A percentile compares a stretch with the other conserved stretches of the same genome.
These are phyloP conservation scores for button mushroom (Agaricus bisporus) DNA, from an alignment of 768 basidiomycete species.

Conservation along the genomic window DNA sequence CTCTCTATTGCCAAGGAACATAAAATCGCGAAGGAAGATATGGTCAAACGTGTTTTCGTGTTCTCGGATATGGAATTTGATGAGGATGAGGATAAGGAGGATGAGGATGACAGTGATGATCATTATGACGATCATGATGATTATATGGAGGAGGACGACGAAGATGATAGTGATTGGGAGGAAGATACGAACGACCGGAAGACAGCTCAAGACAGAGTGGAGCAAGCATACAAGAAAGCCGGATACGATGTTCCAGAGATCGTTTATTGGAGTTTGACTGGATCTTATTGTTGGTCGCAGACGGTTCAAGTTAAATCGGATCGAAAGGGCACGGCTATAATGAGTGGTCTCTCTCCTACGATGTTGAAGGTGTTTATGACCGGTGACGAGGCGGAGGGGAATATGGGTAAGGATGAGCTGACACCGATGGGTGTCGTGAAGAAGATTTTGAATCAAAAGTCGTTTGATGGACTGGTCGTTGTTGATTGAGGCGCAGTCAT, in stretches of 20 bases:
- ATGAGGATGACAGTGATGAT: too few species aligned
- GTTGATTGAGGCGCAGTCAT: slow-evolving; percentile 36
- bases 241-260: slow-evolving; percentile 72
- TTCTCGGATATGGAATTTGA: slow-evolving; percentile 84
- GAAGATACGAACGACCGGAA: slow-evolving; percentile 33
- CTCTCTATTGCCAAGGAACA: slow-evolving; percentile 54
- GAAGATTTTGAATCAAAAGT: slow-evolving; percentile 39
- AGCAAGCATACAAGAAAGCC: slow-evolving; percentile 45
- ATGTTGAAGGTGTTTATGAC: slow-evolving; percentile 73
- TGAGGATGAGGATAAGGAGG: neutral
- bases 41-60: slow-evolving; percentile 72
- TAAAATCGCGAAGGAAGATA: slow-evolving; percentile 54
- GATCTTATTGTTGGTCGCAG: slow-evolving; percentile 20
- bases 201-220: slow-evolving; percentile 57
- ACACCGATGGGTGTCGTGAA: slow-evolving; percentile 39
- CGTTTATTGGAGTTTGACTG: slow-evolving; percentile 63
- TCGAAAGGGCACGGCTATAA: slow-evolving; percentile 55
- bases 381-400: slow-evolving; percentile 30
- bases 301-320: slow-evolving; percentile 44
- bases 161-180: neutral
- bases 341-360: slow-evolving; percentile 65
- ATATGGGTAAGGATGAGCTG: slow-evolving; percentile 23
- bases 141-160: too few species aligned
- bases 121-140: too few species aligned
- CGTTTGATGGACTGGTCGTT: slow-evolving; percentile 52